phyloP scores from a whole-genome alignment of 2,329 filamentous ascomycete species.

The Dryadomyces sulphureus region DNA sequence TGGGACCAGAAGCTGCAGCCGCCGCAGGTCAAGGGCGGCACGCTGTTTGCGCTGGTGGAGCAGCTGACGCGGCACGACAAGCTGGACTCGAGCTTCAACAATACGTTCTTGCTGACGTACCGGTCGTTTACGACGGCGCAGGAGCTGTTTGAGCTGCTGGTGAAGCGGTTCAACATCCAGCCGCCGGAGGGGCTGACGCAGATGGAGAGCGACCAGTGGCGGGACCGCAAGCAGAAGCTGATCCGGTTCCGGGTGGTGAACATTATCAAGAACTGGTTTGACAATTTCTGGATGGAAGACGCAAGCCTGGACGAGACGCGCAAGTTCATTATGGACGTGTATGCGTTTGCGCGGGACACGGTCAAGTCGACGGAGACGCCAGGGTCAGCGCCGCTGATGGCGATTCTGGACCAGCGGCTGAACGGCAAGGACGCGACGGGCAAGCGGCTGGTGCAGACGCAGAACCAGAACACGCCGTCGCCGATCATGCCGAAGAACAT shows the following conservation, averaged over 20 bases:
- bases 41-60: conserved; percentile 76
- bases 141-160: conserved; percentile 84
- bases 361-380: conserved; percentile 90
- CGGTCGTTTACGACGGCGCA: conserved; percentile 82
- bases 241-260: conserved; percentile 95
- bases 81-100: conserved; percentile 88
- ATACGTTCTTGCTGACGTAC: conserved; percentile 94
- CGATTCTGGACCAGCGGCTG: conserved; percentile 75
- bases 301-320: conserved; percentile 62
- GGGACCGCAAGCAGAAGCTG: conserved; percentile 86
- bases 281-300: conserved; percentile 98
- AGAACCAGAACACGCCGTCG: conserved; percentile 66
- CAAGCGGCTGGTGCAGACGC: conserved; percentile 74
- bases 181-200: conserved; percentile 68
- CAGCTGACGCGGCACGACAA: conserved; percentile 94
- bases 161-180: conserved; percentile 83
- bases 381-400: conserved; percentile 70
- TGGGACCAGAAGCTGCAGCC: conserved; percentile 73
- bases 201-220: conserved; percentile 72
- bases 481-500: conserved; percentile 97
- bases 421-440: conserved; percentile 76
- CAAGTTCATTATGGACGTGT: conserved; percentile 74
- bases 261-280: conserved; percentile 96
- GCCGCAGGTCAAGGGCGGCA: conserved; percentile 74
- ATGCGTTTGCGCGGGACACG: conserved; percentile 79